These are phyloP conservation scores for Aspergillus avenaceus DNA, from an alignment of 495 filamentous ascomycete genomes.

Conservation along the genomic window DNA sequence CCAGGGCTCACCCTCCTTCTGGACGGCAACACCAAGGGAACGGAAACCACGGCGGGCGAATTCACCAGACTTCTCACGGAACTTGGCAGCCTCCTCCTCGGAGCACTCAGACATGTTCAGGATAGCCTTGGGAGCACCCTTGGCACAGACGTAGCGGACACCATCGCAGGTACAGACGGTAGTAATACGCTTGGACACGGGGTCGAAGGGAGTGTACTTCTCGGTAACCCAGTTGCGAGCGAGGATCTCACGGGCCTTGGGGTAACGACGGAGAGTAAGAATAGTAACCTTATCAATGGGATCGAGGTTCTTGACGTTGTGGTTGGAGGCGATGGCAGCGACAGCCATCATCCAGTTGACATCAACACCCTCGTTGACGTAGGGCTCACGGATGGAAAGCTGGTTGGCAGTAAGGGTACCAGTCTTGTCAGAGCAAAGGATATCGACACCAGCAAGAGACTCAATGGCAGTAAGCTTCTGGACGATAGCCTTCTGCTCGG, in stretches of 20 bases:
- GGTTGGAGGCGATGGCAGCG: slow-evolving; percentile 68
- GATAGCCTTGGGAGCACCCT: slow-evolving; percentile 73
- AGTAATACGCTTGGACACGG: slow-evolving; percentile 75
- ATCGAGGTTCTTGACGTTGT: slow-evolving; percentile 74
- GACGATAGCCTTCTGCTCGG: slow-evolving; percentile 71
- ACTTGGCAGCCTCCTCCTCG: slow-evolving; percentile 58
- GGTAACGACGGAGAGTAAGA: slow-evolving; percentile 68
- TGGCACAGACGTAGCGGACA: slow-evolving; percentile 64
- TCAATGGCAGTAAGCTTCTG: slow-evolving; percentile 75
- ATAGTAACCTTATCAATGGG: slow-evolving; percentile 76
- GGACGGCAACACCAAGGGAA: slow-evolving; percentile 70
- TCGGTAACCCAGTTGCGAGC: slow-evolving; percentile 67
- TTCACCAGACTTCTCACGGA: slow-evolving; percentile 66
- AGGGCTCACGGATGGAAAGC: slow-evolving; percentile 69
- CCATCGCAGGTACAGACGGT: slow-evolving; percentile 62
- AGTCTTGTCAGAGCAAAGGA: slow-evolving; percentile 74
- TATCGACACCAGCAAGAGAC: slow-evolving; percentile 71
- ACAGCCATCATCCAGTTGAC: slow-evolving; percentile 81
- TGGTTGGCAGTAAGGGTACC: slow-evolving; percentile 79
- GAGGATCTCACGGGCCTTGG: slow-evolving; percentile 67
- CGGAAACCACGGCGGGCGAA: slow-evolving; percentile 80
- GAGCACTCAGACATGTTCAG: slow-evolving; percentile 62
- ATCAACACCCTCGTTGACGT: slow-evolving; percentile 69
- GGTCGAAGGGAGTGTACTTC: slow-evolving; percentile 75
- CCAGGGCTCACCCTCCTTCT: slow-evolving; percentile 64